Conservation (phyloP, 805 yeast genomes). For the Scheffersomyces ergatensis region DNA sequence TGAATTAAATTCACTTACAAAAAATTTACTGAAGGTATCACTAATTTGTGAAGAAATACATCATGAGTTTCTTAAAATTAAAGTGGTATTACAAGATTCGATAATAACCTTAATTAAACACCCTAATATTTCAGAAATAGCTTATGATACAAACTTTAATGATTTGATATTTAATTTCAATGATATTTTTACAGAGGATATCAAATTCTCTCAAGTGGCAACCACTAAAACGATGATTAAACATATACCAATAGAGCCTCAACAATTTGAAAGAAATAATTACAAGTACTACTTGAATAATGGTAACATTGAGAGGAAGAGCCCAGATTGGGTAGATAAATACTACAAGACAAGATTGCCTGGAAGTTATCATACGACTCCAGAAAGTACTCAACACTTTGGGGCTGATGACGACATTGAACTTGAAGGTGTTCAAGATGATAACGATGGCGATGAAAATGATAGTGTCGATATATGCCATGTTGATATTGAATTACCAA, state of each 20-base stretch:
- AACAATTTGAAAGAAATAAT: background rate
- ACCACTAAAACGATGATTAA: background rate
- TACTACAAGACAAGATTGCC: background rate
- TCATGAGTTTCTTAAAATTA: background rate
- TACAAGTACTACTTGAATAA: background rate
- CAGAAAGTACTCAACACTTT: too few relatives aligned
- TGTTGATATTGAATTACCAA: background rate
- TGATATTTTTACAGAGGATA: background rate
- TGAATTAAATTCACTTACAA: background rate
- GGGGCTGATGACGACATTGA: background rate
- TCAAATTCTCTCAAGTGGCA: background rate
- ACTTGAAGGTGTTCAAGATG: too few relatives aligned
- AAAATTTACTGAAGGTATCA: background rate
- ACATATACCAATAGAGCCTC: background rate
- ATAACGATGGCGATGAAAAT: background rate
- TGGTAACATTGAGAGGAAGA: background rate
- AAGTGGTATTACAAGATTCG: background rate
- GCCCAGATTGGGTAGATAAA: background rate
- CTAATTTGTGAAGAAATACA: background rate
- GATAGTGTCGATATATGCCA: background rate
- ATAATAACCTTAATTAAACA: background rate
- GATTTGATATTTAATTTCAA: background rate
- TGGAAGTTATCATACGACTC: background rate
- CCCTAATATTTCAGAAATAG: background rate
- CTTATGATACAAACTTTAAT: background rate